These are phyloP conservation scores for Tricholoma terreum DNA, from an alignment of 768 basidiomycete species.

Conservation along the genomic window DNA sequence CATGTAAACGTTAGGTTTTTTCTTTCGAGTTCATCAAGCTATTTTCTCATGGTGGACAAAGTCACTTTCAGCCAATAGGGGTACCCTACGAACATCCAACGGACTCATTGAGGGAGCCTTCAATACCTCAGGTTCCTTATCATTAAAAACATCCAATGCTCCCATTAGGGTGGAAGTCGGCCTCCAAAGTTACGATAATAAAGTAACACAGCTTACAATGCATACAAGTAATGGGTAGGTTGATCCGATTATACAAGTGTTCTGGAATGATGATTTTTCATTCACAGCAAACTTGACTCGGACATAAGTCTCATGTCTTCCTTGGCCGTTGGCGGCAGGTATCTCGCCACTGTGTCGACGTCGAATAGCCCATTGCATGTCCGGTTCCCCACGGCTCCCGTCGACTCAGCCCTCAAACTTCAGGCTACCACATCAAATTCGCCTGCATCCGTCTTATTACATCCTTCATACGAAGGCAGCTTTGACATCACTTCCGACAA, in stretches of 20 bases:
- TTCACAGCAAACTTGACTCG: constrained; percentile 30
- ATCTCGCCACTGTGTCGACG: constrained; percentile 29
- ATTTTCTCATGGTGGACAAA: constrained; percentile 1
- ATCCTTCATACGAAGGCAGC: constrained; percentile 37
- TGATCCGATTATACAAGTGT: too few species aligned
- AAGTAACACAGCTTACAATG: constrained; percentile 26
- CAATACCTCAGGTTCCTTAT: constrained; percentile 33
- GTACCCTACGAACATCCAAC: constrained; percentile 24
- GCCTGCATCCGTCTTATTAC: constrained; percentile 28
- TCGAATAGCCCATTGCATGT: constrained; percentile 31
- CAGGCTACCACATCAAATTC: constrained; percentile 31
- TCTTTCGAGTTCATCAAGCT: not conserved
- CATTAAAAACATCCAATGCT: constrained; percentile 39
- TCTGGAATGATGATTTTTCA: not conserved
- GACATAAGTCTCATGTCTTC: constrained; percentile 31
- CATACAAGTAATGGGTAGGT: constrained; percentile 43
- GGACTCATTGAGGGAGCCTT: constrained; percentile 42
- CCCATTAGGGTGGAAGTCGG: constrained; percentile 37
- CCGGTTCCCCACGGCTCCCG: constrained; percentile 29
- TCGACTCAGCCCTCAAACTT: constrained; percentile 32
- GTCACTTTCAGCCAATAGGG: constrained; percentile 18
- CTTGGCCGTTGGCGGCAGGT: constrained; percentile 25
- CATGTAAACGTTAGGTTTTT: constrained; percentile 26
- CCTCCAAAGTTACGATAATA: constrained; percentile 26
- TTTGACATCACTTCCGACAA: constrained; percentile 22